Conservation (phyloP, 345 rosid species). For the Cochlearia excelsa region DNA sequence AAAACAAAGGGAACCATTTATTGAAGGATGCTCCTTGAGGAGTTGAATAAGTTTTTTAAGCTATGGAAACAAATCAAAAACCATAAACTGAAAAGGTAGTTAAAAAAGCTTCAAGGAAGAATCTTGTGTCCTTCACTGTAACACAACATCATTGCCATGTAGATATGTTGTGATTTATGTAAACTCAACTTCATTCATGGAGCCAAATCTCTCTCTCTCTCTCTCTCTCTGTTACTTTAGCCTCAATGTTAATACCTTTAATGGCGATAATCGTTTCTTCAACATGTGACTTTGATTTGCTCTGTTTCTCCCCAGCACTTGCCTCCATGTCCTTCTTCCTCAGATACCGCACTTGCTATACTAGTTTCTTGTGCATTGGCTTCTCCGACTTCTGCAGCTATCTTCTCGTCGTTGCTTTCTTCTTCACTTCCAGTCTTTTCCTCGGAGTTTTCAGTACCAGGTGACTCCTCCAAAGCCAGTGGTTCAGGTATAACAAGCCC, state of each 20-base stretch:
- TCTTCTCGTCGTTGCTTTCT: slow-evolving; percentile 36
- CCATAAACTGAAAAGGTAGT: slow-evolving; percentile 8
- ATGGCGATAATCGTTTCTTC: slow-evolving; percentile 25
- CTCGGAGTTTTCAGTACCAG: slow-evolving; percentile 35
- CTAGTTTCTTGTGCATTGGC: slow-evolving; percentile 35
- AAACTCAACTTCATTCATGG: slow-evolving; percentile 26
- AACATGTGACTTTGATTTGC: slow-evolving; percentile 74
- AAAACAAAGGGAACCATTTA: too few species aligned
- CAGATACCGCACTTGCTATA: slow-evolving; percentile 35
- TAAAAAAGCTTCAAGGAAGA: slow-evolving; percentile 21
- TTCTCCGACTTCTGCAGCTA: slow-evolving; percentile 40
- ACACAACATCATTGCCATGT: slow-evolving; percentile 19
- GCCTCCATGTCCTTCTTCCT: slow-evolving; percentile 42
- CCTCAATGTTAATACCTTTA: slow-evolving; percentile 37
- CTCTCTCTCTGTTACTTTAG: slow-evolving; percentile 24
- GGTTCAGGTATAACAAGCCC: slow-evolving; percentile 36
- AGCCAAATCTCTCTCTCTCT: slow-evolving; percentile 23
- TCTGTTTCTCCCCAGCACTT: slow-evolving; percentile 89
- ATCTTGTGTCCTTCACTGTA: slow-evolving; percentile 23
- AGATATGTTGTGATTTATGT: slow-evolving; percentile 15
- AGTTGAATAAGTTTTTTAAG: too few species aligned
- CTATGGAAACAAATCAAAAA: background rate
- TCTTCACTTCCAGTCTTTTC: slow-evolving; percentile 42
- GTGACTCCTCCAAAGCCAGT: slow-evolving; percentile 41
- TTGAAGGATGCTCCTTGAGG: too few species aligned